Percentiles rank a stretch among this genome's conserved stretches.
These are phyloP conservation scores for Candida tallmaniae DNA, from an alignment of 805 yeast species.

Conservation along the genomic window DNA sequence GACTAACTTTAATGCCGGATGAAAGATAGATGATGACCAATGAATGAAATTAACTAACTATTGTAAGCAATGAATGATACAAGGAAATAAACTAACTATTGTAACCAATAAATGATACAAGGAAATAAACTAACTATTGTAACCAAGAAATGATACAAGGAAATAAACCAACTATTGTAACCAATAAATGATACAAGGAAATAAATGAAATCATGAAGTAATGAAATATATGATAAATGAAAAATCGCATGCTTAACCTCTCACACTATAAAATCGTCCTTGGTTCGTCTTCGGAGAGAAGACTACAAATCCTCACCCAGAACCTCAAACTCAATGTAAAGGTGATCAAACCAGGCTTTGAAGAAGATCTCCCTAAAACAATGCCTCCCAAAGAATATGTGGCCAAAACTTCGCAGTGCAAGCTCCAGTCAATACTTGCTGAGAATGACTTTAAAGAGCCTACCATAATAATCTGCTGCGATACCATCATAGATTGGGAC, in stretches of 20 bases:
- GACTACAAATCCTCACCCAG: conserved; percentile 59
- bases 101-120: no score
- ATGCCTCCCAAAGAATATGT: conserved; percentile 56
- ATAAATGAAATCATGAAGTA: no score
- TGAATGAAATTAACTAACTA: no score
- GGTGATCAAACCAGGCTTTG: conserved; percentile 63
- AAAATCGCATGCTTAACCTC: conserved; percentile 8
- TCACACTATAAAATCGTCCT: conserved; percentile 6
- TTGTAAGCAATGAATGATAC: no score
- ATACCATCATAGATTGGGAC: conserved; percentile 64
- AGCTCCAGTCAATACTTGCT: conserved; percentile 56
- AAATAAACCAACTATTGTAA: no score
- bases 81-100: no score
- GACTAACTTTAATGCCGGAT: no score
- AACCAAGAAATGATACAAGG: no score
- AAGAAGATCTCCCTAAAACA: conserved; percentile 67
- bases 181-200: no score
- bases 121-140: no score
- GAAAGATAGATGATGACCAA: no score
- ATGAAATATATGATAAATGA: no score
- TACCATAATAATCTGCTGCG: conserved; percentile 53
- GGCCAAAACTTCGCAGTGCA: conserved; percentile 59
- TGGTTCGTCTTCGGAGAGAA: conserved; percentile 82
- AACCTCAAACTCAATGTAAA: conserved; percentile 51
- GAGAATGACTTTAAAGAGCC: conserved; percentile 6